Evolutionary conservation across 805 yeast genomes (phyloP).

Genomic region (Yarrowia sp.): DNA sequence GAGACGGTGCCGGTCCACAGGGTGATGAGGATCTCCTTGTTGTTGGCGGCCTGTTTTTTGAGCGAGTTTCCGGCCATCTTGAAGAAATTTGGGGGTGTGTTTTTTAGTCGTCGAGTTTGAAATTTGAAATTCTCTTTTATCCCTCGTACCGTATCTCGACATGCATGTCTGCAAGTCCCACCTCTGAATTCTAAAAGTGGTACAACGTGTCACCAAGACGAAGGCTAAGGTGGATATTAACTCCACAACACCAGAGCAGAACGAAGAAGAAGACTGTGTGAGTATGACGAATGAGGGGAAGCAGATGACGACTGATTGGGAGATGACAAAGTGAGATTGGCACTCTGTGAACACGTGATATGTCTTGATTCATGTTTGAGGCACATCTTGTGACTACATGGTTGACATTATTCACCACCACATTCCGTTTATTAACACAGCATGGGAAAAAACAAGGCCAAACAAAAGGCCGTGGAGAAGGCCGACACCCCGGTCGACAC

Average conservation of each 20-base stretch:
- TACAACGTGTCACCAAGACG: conserved; percentile 34
- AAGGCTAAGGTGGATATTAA: neutral
- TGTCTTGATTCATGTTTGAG: no score
- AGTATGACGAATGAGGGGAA: neutral
- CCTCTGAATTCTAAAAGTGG: conserved; percentile 13
- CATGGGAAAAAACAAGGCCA: conserved; percentile 37
- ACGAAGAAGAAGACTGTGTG: neutral
- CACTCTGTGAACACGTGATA: no score
- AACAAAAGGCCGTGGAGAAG: neutral
- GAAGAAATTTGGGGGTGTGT: neutral
- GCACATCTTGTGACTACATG: no score
- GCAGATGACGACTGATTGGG: no score
- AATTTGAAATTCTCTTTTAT: neutral
- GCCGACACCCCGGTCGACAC: neutral
- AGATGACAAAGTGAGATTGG: no score
- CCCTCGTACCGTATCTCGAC: conserved; percentile 7
- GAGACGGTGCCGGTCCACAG: conserved; percentile 52
- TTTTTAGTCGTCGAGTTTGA: no score
- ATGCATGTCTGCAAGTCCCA: neutral
- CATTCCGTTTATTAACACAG: neutral
- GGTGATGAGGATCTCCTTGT: conserved; percentile 47
- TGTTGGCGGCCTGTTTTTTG: conserved; percentile 52
- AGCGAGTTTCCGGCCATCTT: conserved; percentile 34
- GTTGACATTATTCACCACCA: no score
- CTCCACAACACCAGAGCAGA: neutral